A percentile compares a stretch with the other conserved stretches of the same genome.
Evolutionary conservation across 2,329 filamentous ascomycete genomes (phyloP).

Genomic region (Diaporthe sp.): DNA sequence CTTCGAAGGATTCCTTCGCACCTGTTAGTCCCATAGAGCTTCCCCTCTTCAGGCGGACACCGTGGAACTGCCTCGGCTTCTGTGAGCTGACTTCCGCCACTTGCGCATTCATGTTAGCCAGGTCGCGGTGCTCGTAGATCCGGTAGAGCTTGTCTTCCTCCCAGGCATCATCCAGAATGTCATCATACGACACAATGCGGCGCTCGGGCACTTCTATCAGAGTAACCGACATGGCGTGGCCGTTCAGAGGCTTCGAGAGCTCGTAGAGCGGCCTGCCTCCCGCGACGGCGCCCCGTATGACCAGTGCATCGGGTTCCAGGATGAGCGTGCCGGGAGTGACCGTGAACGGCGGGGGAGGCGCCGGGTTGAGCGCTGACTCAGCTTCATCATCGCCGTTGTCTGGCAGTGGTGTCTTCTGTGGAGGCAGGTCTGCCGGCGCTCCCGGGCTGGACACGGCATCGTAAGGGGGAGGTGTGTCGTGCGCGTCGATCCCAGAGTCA

Average conservation of each 20-base stretch:
- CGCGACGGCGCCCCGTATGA: not conserved
- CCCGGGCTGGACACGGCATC: conserved; percentile 1
- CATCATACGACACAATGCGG: not conserved
- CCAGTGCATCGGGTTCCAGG: not conserved
- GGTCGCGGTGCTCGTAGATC: conserved; percentile 8
- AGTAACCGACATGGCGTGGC: not conserved
- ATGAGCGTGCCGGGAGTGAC: conserved; percentile 34
- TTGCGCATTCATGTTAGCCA: not conserved
- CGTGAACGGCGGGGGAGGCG: conserved; percentile 33
- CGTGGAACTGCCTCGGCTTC: conserved; percentile 13
- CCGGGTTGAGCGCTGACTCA: not conserved
- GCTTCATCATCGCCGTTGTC: not conserved
- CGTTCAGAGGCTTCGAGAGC: conserved; percentile 24
- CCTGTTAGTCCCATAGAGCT: conserved; percentile 1
- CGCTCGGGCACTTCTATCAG: conserved; percentile 2
- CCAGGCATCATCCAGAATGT: not conserved
- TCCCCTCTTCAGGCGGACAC: conserved; percentile 4
- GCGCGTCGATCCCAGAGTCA: not conserved
- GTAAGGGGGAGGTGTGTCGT: conserved; percentile 7
- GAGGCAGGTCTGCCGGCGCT: not conserved
- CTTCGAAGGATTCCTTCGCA: not conserved
- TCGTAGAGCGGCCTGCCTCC: conserved; percentile 27
- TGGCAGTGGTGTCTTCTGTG: not conserved
- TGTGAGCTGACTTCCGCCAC: conserved; percentile 2
- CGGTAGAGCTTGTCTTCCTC: conserved; percentile 27